Evolutionary conservation across 108 stramenopile species (phyloP).

Genomic region (Chaetoceros tenuissimus): DNA sequence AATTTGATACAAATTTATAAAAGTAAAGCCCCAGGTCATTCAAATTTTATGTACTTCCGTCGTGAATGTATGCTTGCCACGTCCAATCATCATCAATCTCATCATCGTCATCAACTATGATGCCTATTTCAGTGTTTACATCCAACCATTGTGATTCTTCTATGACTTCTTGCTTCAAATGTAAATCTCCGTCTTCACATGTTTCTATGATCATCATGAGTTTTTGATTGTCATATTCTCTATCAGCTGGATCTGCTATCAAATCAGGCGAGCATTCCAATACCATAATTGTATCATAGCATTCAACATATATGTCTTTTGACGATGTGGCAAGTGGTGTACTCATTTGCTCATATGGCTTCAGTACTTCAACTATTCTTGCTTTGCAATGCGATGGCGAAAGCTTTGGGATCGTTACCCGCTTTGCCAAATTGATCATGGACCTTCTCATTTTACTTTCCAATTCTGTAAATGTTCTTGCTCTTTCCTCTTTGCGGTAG

Average conservation of each 20-base stretch:
- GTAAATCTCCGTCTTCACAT: constrained; percentile 10
- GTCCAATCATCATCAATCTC: constrained; percentile 13
- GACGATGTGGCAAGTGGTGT: constrained; percentile 1
- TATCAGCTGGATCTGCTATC: constrained; percentile 4
- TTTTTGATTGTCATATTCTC: constrained; percentile 5
- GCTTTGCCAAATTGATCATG: constrained; percentile 12
- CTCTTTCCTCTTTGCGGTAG: too few relatives aligned
- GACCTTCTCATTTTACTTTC: too few relatives aligned
- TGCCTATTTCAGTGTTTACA: constrained; percentile 8
- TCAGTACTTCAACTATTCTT: constrained; percentile 4
- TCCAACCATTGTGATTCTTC: constrained; percentile 5
- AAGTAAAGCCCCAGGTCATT: too few relatives aligned
- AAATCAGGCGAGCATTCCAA: constrained; percentile 15
- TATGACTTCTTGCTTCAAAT: background rate
- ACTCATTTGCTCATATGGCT: too few relatives aligned
- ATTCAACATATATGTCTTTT: constrained; percentile 3
- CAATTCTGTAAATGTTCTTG: too few relatives aligned
- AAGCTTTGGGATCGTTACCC: constrained; percentile 12
- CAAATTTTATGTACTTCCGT: too few relatives aligned
- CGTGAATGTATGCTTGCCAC: constrained; percentile 16
- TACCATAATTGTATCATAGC: constrained; percentile 14
- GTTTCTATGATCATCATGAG: constrained; percentile 13
- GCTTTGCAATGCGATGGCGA: constrained; percentile 13
- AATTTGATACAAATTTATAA: too few relatives aligned
- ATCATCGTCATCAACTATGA: constrained; percentile 15